phyloP scores from a whole-genome alignment of 2,329 filamentous ascomycete genomes.

The Pleoardoris graminearum region DNA sequence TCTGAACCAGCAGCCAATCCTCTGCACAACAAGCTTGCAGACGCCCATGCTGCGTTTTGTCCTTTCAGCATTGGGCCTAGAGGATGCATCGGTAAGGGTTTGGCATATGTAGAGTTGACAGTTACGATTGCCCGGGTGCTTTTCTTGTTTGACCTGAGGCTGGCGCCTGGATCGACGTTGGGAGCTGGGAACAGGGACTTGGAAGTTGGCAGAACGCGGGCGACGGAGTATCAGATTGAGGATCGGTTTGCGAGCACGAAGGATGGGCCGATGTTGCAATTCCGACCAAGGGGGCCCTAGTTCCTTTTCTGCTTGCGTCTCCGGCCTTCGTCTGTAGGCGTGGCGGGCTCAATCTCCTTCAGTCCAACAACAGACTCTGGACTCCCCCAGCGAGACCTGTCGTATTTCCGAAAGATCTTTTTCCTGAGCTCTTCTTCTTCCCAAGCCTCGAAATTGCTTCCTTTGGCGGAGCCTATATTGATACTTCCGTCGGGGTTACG shows the following conservation, averaged over 20 bases:
- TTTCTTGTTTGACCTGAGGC: constrained; percentile 62
- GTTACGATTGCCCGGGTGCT: constrained; percentile 64
- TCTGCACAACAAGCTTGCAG: constrained; percentile 29
- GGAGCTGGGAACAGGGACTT: constrained; percentile 38
- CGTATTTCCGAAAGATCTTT: neutral
- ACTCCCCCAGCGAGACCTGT: neutral
- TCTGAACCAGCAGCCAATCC: constrained; percentile 35
- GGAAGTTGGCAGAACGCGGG: constrained; percentile 37
- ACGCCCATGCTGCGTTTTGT: constrained; percentile 70
- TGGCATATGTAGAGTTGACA: constrained; percentile 70
- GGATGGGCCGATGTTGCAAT: constrained; percentile 69
- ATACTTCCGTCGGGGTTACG: neutral
- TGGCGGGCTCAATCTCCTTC: neutral
- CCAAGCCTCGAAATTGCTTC: neutral
- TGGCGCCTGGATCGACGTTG: constrained; percentile 38
- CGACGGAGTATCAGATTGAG: constrained; percentile 67
- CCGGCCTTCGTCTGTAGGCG: neutral
- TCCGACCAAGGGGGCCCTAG: constrained; percentile 27
- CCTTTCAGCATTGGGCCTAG: constrained; percentile 72
- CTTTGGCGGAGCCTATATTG: neutral
- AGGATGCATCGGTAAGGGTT: constrained; percentile 72
- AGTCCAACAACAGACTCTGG: neutral
- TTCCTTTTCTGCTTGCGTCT: neutral
- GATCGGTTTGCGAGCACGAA: constrained; percentile 77
- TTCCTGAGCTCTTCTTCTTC: neutral